Conservation (phyloP, 805 yeast genomes). For the Metschnikowia anglica region DNA sequence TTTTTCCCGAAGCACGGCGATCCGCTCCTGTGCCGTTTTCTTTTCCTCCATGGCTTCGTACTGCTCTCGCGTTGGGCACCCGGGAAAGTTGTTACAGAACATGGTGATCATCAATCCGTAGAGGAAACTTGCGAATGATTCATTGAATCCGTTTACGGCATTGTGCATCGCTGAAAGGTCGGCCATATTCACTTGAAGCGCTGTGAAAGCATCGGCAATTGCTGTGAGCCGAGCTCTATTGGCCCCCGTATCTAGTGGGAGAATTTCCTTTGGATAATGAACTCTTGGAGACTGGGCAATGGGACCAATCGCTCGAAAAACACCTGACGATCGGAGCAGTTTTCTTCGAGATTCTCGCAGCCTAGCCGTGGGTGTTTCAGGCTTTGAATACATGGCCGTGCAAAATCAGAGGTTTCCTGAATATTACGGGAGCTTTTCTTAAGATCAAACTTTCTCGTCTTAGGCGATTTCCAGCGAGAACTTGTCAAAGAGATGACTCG, state of each 20-base stretch:
- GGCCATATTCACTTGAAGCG: conserved; percentile 59
- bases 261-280: conserved; percentile 44
- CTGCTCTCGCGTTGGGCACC: conserved; percentile 35
- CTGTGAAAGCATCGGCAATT: conserved; percentile 46
- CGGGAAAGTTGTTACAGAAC: conserved; percentile 77
- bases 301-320: conserved; percentile 28
- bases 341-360: conserved; percentile 18
- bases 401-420: neutral
- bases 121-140: conserved; percentile 70
- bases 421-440: too few species aligned
- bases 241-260: conserved; percentile 43
- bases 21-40: conserved; percentile 24
- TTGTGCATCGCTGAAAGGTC: conserved; percentile 60
- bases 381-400: conserved; percentile 9
- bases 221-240: conserved; percentile 40
- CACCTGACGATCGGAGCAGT: conserved; percentile 26
- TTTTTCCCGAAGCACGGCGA: conserved; percentile 23
- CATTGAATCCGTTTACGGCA: conserved; percentile 64
- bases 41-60: conserved; percentile 32
- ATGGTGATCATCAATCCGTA: conserved; percentile 84
- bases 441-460: neutral
- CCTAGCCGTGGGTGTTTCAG: conserved; percentile 13
- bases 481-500: neutral
- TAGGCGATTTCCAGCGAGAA: neutral
- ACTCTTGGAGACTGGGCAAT: conserved; percentile 37